Conservation (phyloP, 73 alveolate species). For the Tetrahymena elliotti region DNA sequence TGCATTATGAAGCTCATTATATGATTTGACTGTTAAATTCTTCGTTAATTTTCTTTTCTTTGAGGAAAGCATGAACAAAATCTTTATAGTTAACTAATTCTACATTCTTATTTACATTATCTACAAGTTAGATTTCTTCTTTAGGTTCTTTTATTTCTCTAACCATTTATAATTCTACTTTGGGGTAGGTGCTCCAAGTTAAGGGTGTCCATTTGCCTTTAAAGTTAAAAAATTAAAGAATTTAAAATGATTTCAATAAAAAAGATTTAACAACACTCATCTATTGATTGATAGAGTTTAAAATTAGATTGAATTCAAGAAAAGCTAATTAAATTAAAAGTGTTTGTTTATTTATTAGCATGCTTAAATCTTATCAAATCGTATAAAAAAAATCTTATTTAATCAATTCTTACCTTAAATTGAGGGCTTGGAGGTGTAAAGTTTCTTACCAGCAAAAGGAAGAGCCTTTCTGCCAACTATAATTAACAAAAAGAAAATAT, state of each 20-base stretch:
- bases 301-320: not conserved
- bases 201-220: not conserved
- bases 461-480: not conserved
- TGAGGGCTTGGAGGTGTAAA: not conserved
- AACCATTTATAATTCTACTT: not conserved
- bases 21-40: not conserved
- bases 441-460: not conserved
- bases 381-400: not conserved
- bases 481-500: not conserved
- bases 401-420: not conserved
- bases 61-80: not conserved
- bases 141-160: not conserved
- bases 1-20: not conserved
- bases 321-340: not conserved
- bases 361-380: not conserved
- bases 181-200: not conserved
- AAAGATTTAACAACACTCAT: not conserved
- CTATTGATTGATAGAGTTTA: not conserved
- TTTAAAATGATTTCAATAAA: not conserved
- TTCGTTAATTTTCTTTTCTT: not conserved
- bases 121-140: not conserved
- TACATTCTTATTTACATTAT: not conserved
- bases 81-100: not conserved
- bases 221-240: not conserved
- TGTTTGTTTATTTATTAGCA: not conserved